Base-by-base conservation (phyloP, 2,329 filamentous ascomycete genomes). In the Trichoderma afroharzianum region DNA sequence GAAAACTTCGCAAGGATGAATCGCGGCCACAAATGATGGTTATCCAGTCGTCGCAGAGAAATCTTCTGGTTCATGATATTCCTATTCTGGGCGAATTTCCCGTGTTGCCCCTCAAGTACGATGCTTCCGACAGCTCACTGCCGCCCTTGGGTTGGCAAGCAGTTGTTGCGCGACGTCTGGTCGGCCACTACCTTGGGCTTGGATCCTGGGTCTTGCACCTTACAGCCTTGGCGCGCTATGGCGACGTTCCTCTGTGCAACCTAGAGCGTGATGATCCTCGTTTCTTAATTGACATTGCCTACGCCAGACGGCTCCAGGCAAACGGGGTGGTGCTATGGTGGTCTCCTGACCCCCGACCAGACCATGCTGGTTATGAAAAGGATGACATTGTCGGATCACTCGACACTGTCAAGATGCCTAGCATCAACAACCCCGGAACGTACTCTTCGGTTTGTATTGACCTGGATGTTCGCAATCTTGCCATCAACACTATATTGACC, bases 361-460 rank as follows among this genome's bases (percentile, higher is more conserved):
- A 99, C 79, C 96, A 99, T 81, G 96, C 94, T 59, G 96, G 96
- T 0, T 94, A 98, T 79, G 96, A 99, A 80, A 93, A 92, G 73
- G 97, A 99, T 77, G 94, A 98, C 80, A 88, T 98, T 26, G 83
- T 93, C 0, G 93, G 93, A 0, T 88, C 93, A 2, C 86, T 98
- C 32, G 95, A 99, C 75, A 92, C 88, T 12, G 93, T 97, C 15
- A 91, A 93, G 72, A 97, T 98, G 94, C 95, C 96, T 1, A 92
- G 92, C 15, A 89, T 97, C 79, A 99, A 99, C 79, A 95, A 94
- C 64, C 93, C 95, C 0, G 95, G 95, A 53, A 97, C 95, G 0
- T 99, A 97, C 80, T 92, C 95, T 1, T 97, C 95, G 0, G 96
- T 99, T 3, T 99, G 96, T 79, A 96, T 99, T 73, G 96, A 99